phyloP scores from a whole-genome alignment of 164 flowering plant genomes.

The Stephania yunnanensis region DNA sequence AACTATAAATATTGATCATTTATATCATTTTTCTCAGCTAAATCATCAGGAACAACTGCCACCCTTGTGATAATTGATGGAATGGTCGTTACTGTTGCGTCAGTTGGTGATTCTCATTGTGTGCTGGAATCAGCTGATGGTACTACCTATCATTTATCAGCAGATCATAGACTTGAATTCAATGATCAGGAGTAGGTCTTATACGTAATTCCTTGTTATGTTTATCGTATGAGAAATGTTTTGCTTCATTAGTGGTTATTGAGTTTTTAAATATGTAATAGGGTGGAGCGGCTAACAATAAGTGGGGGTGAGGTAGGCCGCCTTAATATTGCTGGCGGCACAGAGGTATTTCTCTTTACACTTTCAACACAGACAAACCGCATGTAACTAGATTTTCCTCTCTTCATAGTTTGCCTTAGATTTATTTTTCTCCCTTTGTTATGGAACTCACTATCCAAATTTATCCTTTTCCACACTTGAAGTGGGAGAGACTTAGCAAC shows the following conservation, averaged over 20 bases:
- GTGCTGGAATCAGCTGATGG: conserved; percentile 89
- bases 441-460: background rate
- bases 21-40: conserved; percentile 39
- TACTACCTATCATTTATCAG: conserved; percentile 56
- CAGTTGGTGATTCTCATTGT: conserved; percentile 96
- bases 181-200: conserved; percentile 74
- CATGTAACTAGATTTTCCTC: background rate
- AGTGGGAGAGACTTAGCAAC: background rate
- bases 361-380: background rate
- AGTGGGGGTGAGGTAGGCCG: conserved; percentile 99
- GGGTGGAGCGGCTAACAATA: conserved; percentile 82
- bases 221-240: background rate
- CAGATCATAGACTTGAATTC: conserved; percentile 80
- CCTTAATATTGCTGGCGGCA: conserved; percentile 82
- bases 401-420: background rate
- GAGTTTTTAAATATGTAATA: conserved; percentile 22
- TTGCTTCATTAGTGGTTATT: background rate
- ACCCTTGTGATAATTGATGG: conserved; percentile 93
- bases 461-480: background rate
- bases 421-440: background rate
- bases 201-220: background rate
- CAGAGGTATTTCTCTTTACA: conserved; percentile 54
- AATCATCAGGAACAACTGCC: conserved; percentile 92
- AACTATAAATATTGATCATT: background rate
- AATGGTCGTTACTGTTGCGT: conserved; percentile 89